These are phyloP conservation scores for Globisporangium solare DNA, from an alignment of 352 stramenopile genomes.

Conservation along the genomic window DNA sequence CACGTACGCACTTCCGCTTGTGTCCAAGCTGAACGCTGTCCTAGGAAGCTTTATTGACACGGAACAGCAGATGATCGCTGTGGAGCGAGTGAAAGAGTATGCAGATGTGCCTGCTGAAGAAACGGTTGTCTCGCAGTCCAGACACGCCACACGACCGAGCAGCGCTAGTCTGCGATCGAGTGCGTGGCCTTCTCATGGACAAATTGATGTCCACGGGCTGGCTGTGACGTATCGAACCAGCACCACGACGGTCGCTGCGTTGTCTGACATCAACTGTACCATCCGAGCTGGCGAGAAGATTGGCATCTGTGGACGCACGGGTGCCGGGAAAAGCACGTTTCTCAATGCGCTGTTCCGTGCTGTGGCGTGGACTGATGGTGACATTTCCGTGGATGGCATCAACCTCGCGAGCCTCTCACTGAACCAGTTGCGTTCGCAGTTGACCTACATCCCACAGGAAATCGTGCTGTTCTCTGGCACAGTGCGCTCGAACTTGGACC, in stretches of 20 bases:
- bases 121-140: conserved; percentile 12
- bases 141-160: background rate
- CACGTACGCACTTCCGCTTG: conserved; percentile 87
- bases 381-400: conserved; percentile 72
- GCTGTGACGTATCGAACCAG: conserved; percentile 34
- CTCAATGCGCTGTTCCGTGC: conserved; percentile 78
- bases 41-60: conserved; percentile 85
- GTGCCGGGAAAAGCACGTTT: conserved; percentile 89
- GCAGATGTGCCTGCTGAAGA: conserved; percentile 46
- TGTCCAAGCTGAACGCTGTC: conserved; percentile 84
- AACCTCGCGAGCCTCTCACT: conserved; percentile 59
- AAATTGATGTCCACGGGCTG: conserved; percentile 47
- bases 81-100: conserved; percentile 89
- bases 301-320: conserved; percentile 85
- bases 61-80: conserved; percentile 90
- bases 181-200: conserved; percentile 41
- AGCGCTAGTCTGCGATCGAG: background rate
- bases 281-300: conserved; percentile 59
- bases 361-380: conserved; percentile 42
- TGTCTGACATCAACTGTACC: conserved; percentile 39
- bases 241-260: conserved; percentile 19
- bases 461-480: conserved; percentile 78
- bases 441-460: conserved; percentile 86
- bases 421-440: conserved; percentile 44
- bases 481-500: conserved; percentile 85